Base-by-base conservation (phyloP, 805 yeast species). In the Yamadazyma tumulicola region DNA sequence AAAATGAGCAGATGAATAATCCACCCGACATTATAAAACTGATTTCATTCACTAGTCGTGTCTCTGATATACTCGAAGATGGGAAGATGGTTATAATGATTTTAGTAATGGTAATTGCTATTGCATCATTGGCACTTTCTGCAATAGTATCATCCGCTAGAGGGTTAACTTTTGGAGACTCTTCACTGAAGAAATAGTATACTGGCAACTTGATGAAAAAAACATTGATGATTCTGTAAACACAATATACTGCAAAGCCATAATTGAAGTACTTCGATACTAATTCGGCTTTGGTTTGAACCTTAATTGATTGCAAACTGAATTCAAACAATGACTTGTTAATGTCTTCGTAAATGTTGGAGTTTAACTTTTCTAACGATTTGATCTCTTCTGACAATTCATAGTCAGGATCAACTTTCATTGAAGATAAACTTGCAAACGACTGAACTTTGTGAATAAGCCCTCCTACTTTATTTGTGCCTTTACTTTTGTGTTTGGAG, bases 1-100 rank as follows among this genome's bases (percentile, higher is more conserved):
- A 77, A 46, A 82, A 69, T 1, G 86, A 78, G 38, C 82, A 71
- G 1, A 75, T 48, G 46, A 82, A 81, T 34, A 82, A 61, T 11
- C 72, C 67, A 8, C 81, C 76, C 1, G 85, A 76, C 11, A 81
- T 49, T 2, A 76, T 42, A 38, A 81, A 67, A 29, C 75, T 63
- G 25, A 74, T 55, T 45, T 66, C 72, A 37, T 66, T 67, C 17
- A 69, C 59, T 40, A 72, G 51, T 41, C 60, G 68, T 2, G 64
- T 59, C 42, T 61, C 67, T 9, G 69, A 57, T 2, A 55, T 40
- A 4, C 56, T 37, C 5, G 59, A 44, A 11, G 24, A 14, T 14
- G 17, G 27, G 17, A 31, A 14, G 7, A 32, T n/a, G 11, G 36
- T 18, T 2, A 32, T 19, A 27, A 53, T 44, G 9, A 70, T 43